Evolutionary conservation across 2,329 filamentous ascomycete genomes (phyloP).

Genomic region (Botrytis byssoidea): DNA sequence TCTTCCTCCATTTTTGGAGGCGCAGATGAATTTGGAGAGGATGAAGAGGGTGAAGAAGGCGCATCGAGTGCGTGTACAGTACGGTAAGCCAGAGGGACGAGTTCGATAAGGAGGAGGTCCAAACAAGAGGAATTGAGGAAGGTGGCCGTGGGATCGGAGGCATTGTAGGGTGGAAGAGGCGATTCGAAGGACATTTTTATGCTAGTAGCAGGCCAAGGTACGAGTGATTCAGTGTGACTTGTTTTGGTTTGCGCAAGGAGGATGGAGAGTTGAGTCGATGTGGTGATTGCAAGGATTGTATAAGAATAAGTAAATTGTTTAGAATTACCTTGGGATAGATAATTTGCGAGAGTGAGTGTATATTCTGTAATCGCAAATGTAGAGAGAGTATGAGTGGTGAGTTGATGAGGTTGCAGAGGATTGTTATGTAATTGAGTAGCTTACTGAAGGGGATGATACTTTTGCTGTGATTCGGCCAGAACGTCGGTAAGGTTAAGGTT

Average conservation of each 20-base stretch:
- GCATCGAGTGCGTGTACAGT: slow-evolving; percentile 68
- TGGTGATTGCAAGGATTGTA: not conserved
- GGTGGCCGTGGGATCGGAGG: slow-evolving; percentile 70
- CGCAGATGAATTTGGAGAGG: not conserved
- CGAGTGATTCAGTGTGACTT: not conserved
- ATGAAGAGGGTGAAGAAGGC: slow-evolving; percentile 26
- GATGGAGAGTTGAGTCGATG: not conserved
- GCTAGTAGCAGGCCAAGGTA: not conserved
- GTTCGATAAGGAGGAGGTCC: slow-evolving; percentile 92
- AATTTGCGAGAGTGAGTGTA: not conserved
- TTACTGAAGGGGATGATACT: not conserved
- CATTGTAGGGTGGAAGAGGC: slow-evolving; percentile 65
- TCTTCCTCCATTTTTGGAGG: slow-evolving; percentile 63
- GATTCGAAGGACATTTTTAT: slow-evolving; percentile 69
- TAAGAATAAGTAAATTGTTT: not conserved
- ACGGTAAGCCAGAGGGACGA: slow-evolving; percentile 90
- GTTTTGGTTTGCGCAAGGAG: not conserved
- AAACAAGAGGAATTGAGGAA: slow-evolving; percentile 83
- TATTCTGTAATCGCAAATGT: not conserved
- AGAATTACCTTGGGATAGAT: not conserved
- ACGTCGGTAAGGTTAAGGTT: not conserved
- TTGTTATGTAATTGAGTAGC: not conserved
- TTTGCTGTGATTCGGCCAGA: not conserved
- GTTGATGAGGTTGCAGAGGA: not conserved
- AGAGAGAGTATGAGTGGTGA: not conserved